These are phyloP conservation scores for Tolypocladium amazonense DNA, from an alignment of 2,329 filamentous ascomycete genomes.

Conservation along the genomic window DNA sequence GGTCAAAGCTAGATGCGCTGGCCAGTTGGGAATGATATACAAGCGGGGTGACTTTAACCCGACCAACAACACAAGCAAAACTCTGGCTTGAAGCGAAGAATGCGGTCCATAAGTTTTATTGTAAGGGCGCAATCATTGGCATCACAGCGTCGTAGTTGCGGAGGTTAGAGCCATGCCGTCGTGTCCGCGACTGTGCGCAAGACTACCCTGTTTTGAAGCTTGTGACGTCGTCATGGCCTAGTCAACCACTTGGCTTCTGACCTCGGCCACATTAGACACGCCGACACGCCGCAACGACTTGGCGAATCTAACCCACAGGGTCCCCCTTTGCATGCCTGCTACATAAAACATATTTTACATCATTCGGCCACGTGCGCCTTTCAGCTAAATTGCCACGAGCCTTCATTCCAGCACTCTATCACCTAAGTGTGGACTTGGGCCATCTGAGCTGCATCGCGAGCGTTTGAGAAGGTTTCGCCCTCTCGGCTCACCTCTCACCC, in stretches of 20 bases:
- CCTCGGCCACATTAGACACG: neutral
- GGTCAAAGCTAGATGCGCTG: neutral
- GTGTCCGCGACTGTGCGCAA: neutral
- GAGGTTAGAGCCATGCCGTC: neutral
- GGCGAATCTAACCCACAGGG: neutral
- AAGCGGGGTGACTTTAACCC: neutral
- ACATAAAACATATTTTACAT: neutral
- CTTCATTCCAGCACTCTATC: too few relatives aligned
- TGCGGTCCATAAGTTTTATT: neutral
- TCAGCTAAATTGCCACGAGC: neutral
- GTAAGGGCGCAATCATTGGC: neutral
- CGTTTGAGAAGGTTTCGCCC: neutral
- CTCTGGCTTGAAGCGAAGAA: neutral
- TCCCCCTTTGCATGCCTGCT: neutral
- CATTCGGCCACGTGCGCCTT: neutral
- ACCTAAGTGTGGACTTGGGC: neutral
- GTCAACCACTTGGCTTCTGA: neutral
- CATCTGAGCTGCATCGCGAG: neutral
- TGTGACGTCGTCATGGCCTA: neutral
- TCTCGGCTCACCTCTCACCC: slow-evolving; percentile 44
- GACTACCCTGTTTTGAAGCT: neutral
- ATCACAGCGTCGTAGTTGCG: neutral
- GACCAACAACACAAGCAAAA: neutral
- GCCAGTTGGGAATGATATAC: neutral
- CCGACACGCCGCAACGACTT: neutral